Evolutionary conservation across 1,139 yeast genomes (phyloP).

Genomic region (Wickerhamomyces sp.): DNA sequence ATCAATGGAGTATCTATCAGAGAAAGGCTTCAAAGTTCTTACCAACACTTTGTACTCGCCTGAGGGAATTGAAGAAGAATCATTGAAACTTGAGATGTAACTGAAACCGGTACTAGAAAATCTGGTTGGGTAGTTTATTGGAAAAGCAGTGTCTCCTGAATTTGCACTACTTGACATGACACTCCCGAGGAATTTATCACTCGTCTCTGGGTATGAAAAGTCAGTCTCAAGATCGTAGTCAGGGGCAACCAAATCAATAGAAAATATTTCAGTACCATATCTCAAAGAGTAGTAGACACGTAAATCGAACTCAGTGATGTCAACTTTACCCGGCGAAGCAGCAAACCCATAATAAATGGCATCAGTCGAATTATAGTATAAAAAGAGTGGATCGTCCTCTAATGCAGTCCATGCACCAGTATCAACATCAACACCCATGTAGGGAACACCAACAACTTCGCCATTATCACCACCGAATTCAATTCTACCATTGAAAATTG

Average conservation of each 20-base stretch:
- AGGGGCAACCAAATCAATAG: constrained; percentile 12
- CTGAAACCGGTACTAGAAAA: background rate
- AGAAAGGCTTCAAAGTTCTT: constrained; percentile 10
- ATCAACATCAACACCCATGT: constrained; percentile 13
- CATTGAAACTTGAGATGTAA: constrained; percentile 7
- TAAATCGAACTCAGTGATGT: constrained; percentile 4
- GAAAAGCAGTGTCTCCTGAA: background rate
- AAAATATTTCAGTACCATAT: constrained; percentile 8
- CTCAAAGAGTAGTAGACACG: constrained; percentile 5
- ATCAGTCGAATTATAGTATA: constrained; percentile 2
- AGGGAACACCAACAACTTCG: constrained; percentile 12
- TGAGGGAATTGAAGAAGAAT: constrained; percentile 8
- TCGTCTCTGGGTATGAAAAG: constrained; percentile 4
- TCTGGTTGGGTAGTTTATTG: constrained; percentile 2
- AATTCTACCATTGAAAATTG: constrained; percentile 11
- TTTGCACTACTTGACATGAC: constrained; percentile 1
- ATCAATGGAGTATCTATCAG: constrained; percentile 3
- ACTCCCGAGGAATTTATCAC: constrained; percentile 4
- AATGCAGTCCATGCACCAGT: constrained; percentile 10
- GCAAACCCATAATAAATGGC: constrained; percentile 1
- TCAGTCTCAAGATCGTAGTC: constrained; percentile 6
- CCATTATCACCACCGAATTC: constrained; percentile 12
- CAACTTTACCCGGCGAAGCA: background rate
- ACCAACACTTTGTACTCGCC: constrained; percentile 10
- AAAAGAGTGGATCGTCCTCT: constrained; percentile 3